These are phyloP conservation scores for Papiliotrema fonsecae DNA, from an alignment of 1,284 basidiomycete genomes.

Conservation along the genomic window DNA sequence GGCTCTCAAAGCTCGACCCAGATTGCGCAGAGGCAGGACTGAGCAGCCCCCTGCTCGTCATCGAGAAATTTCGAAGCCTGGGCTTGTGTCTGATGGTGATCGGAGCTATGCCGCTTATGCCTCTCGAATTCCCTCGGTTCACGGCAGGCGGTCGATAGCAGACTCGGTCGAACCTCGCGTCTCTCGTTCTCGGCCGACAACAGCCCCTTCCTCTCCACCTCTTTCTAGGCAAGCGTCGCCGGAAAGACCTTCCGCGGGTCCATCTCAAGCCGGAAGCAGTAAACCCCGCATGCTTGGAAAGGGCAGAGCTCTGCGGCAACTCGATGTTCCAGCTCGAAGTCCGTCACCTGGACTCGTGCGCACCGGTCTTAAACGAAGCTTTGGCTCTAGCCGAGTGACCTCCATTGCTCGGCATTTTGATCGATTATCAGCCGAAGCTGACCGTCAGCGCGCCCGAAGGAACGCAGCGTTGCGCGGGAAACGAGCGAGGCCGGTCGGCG, in stretches of 20 bases:
- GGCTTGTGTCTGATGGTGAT: constrained; percentile 70
- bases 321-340: constrained; percentile 14
- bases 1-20: constrained; percentile 26
- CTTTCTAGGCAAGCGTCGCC: constrained; percentile 14
- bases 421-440: constrained; percentile 52
- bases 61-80: constrained; percentile 19
- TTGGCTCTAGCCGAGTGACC: constrained; percentile 47
- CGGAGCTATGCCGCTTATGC: constrained; percentile 83
- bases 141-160: constrained; percentile 5
- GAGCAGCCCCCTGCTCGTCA: constrained; percentile 31
- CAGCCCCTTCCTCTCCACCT: constrained; percentile 9
- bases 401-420: constrained; percentile 55
- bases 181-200: constrained; percentile 9
- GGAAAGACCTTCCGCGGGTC: background rate
- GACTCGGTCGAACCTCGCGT: constrained; percentile 9
- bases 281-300: constrained; percentile 38
- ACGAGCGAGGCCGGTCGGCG: constrained; percentile 86
- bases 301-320: constrained; percentile 32
- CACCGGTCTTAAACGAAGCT: constrained; percentile 19
- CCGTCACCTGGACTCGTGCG: constrained; percentile 12
- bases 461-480: constrained; percentile 62
- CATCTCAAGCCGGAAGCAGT: constrained; percentile 1
- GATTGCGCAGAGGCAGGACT: constrained; percentile 36
- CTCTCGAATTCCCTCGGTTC: constrained; percentile 30
- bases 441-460: constrained; percentile 52